Percentiles rank a stretch among this genome's conserved stretches.
Conservation (phyloP, 2,329 filamentous ascomycete species). For the Pezicula rhizophila region DNA sequence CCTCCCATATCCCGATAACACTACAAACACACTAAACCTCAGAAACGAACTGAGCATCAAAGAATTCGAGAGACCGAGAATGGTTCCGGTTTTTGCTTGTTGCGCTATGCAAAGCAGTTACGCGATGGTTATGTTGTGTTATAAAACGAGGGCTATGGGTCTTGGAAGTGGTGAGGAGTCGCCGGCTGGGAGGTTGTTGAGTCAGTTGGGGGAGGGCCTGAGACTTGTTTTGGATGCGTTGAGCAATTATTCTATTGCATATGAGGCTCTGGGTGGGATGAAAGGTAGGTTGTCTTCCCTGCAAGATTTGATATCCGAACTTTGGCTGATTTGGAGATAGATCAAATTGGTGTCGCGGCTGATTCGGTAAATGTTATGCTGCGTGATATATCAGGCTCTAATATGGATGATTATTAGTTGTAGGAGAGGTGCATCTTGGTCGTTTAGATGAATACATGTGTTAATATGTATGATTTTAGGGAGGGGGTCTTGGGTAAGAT, state of each 20-base stretch:
- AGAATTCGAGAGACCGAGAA: constrained; percentile 15
- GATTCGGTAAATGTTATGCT: too few species aligned
- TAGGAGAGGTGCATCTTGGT: too few species aligned
- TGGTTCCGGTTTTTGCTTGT: constrained; percentile 29
- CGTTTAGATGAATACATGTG: too few species aligned
- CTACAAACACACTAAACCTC: too few species aligned
- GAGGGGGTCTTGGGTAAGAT: too few species aligned
- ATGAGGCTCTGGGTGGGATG: constrained; percentile 22
- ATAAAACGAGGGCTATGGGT: constrained; percentile 16
- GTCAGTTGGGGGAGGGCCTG: constrained; percentile 16
- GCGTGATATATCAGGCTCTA: too few species aligned
- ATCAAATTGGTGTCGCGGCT: too few species aligned
- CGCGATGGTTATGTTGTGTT: constrained; percentile 27
- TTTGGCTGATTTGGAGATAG: too few species aligned
- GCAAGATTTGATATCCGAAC: too few species aligned
- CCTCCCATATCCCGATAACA: constrained; percentile 35
- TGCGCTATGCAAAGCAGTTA: constrained; percentile 30
- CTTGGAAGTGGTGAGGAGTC: constrained; percentile 5
- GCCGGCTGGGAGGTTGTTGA: constrained; percentile 10
- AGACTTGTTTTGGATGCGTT: constrained; percentile 15
- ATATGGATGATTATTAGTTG: too few species aligned
- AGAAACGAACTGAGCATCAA: too few species aligned
- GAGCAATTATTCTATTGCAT: constrained; percentile 20
- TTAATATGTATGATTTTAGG: too few species aligned
- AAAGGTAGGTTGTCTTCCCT: constrained; percentile 12